Conservation (phyloP, 768 basidiomycete genomes). For the Tephrocybe rancida region DNA sequence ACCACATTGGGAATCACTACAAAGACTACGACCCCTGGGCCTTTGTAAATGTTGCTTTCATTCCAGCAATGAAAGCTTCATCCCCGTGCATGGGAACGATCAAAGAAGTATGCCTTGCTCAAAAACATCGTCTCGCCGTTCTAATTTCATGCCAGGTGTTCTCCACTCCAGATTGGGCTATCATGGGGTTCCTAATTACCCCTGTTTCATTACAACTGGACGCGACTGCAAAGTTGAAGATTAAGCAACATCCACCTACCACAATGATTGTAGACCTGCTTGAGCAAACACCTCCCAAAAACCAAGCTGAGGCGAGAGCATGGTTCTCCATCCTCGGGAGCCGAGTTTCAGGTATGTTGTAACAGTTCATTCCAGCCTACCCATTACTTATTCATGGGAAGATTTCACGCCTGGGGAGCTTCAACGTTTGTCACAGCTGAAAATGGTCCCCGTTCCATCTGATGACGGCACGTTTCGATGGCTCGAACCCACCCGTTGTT, state of each 20-base stretch:
- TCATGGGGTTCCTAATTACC: conserved; percentile 77
- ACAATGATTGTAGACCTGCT: conserved; percentile 60
- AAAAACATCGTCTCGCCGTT: background rate
- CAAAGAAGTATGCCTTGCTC: conserved; percentile 53
- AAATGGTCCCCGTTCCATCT: conserved; percentile 66
- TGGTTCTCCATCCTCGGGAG: conserved; percentile 74
- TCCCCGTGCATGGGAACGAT: conserved; percentile 61
- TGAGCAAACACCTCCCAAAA: conserved; percentile 57
- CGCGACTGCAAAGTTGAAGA: conserved; percentile 62
- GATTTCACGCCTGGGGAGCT: conserved; percentile 64
- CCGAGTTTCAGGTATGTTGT: conserved; percentile 56
- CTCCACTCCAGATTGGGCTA: conserved; percentile 63
- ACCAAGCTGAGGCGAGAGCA: conserved; percentile 52
- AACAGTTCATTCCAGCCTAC: background rate
- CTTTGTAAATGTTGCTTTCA: conserved; percentile 67
- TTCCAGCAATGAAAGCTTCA: conserved; percentile 68
- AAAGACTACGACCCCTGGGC: conserved; percentile 54
- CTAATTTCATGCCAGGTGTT: conserved; percentile 56
- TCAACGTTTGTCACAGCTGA: conserved; percentile 51
- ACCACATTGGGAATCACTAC: conserved; percentile 68
- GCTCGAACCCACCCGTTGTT: conserved; percentile 69
- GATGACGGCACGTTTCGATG: conserved; percentile 38
- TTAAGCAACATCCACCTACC: conserved; percentile 71
- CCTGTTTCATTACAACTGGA: conserved; percentile 54
- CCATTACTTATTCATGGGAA: conserved; percentile 22